Evolutionary conservation across 176 grass and related monocot species (phyloP), one percentile per base, ranked within the genome.

Genomic region (Cenchrus fungigraminus): DNA sequence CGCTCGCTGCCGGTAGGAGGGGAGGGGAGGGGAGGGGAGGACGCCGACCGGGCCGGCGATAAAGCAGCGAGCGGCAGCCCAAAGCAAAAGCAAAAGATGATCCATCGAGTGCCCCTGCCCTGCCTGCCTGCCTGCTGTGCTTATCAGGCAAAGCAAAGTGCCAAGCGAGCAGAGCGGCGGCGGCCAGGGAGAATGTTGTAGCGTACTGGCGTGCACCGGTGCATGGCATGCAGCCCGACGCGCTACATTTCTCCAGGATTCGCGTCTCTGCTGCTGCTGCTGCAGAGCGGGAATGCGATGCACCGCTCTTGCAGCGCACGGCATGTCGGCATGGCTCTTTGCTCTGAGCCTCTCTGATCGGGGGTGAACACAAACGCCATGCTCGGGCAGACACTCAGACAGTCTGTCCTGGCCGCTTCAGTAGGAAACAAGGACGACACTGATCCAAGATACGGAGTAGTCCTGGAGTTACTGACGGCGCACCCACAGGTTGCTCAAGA

Each of bases 81-180:
- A 73, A 73, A 47, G 68, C 68, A 29, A 69, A 69, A 44, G 69
- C 45, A 73, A 73, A 73, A 73, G 71, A 73, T 73, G 71, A 73
- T 73, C 69, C 45, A 73, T 73, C 70, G 70, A 73, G 71, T 73
- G 71, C 22, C 59, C 59, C 11, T 40, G 37, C 37, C 4, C 68
- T 46, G 66, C 40, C 67, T 68, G 66, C 40, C 67, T 68, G 68
- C n/a, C n/a, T 51, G 54, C 5, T 56, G 12, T 51, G 54, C 5
- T 56, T 5, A 73, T 25, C 28, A 52, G 1, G 12, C 46, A 47
- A 45, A 37, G 15, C 12, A 7, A 28, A 4, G 19, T 3, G 59
- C 57, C 16, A 69, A 68, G 45, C 19, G 17, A n/a, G 11, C 1
- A 40, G 3, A 28, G 61, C 68, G 8, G 44, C 44, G 45, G 69